Percentiles rank a stretch among this genome's conserved stretches.
phyloP scores from a whole-genome alignment of 192 early-diverging fungal species.

The Backusella tarrabulga region DNA sequence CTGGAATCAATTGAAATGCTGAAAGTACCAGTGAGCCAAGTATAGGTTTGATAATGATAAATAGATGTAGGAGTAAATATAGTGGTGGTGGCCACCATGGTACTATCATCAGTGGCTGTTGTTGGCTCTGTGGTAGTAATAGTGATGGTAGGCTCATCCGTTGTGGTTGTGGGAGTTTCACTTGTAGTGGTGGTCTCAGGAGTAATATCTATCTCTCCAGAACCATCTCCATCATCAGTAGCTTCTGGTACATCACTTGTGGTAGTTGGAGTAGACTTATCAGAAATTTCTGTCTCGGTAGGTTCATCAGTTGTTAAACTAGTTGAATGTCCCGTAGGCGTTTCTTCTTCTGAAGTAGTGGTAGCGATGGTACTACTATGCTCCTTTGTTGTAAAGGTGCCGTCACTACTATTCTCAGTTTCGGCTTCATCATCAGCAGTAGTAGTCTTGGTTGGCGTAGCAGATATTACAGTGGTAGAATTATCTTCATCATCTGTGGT shows the following conservation, averaged over 20 bases:
- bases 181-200: background rate
- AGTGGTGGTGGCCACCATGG: background rate
- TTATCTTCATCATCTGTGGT: background rate
- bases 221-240: background rate
- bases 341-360: background rate
- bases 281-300: background rate
- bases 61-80: constrained; percentile 14
- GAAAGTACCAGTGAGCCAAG: constrained; percentile 16
- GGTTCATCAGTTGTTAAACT: background rate
- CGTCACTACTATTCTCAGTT: background rate
- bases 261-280: background rate
- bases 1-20: constrained; percentile 5
- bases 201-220: background rate
- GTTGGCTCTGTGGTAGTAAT: background rate
- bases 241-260: background rate
- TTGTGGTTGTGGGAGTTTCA: background rate
- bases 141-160: background rate
- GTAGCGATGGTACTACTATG: background rate
- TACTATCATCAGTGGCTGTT: background rate
- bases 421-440: background rate
- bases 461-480: background rate
- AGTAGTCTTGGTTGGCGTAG: background rate
- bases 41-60: constrained; percentile 24
- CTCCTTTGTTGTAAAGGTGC: background rate
- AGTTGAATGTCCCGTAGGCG: background rate